A percentile compares a stretch with the other conserved stretches of the same genome.
Evolutionary conservation across 495 filamentous ascomycete species (phyloP).

Genomic region (Filosporella fistucella): DNA sequence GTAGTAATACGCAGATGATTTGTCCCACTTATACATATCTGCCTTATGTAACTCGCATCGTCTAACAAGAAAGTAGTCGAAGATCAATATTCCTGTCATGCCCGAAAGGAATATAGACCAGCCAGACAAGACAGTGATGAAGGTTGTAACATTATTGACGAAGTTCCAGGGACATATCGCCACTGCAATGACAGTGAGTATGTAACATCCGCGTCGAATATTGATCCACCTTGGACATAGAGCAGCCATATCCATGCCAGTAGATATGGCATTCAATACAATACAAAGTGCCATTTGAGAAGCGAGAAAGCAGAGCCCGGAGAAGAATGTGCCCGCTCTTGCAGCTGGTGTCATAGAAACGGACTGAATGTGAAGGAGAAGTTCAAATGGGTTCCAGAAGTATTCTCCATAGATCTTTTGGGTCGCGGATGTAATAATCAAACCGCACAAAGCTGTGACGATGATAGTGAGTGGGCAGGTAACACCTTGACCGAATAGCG

Average conservation of each 20-base stretch:
- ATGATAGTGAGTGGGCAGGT: conserved; percentile 19
- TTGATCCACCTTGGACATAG: conserved; percentile 45
- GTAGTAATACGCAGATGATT: conserved; percentile 65
- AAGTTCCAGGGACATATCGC: conserved; percentile 47
- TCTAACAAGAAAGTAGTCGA: conserved; percentile 36
- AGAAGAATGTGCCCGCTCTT: conserved; percentile 32
- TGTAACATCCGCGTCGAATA: conserved; percentile 40
- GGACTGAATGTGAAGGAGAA: conserved; percentile 20
- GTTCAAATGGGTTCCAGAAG: conserved; percentile 34
- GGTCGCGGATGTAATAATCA: conserved; percentile 33
- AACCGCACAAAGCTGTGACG: conserved; percentile 24
- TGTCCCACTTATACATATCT: conserved; percentile 70
- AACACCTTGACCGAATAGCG: conserved; percentile 18
- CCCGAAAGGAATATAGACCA: conserved; percentile 46
- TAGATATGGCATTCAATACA: conserved; percentile 32
- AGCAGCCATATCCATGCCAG: conserved; percentile 42
- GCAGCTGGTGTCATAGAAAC: conserved; percentile 23
- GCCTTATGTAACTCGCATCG: conserved; percentile 68
- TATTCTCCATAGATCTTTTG: conserved; percentile 35
- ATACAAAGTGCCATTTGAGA: conserved; percentile 32
- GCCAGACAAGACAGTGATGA: conserved; percentile 43
- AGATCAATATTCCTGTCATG: conserved; percentile 35
- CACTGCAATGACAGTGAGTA: conserved; percentile 39
- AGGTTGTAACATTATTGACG: conserved; percentile 41
- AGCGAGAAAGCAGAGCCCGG: conserved; percentile 26